phyloP scores from a whole-genome alignment of 2,329 filamentous ascomycete species.

The Coniochaeta sp. region DNA sequence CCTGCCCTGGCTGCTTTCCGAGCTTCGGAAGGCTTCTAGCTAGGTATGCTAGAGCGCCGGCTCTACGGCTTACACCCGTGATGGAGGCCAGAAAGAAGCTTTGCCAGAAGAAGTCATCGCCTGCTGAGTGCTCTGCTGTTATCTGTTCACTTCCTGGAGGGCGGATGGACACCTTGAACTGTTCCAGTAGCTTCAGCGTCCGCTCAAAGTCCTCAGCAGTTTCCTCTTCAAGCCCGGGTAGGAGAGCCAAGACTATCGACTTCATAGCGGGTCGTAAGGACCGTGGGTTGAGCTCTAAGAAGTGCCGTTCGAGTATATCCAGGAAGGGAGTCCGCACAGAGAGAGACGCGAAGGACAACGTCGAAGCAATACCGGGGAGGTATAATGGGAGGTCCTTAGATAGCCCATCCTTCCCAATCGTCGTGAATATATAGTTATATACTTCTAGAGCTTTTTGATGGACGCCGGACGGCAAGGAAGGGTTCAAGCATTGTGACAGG shows the following conservation, averaged over 20 bases:
- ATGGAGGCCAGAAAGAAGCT: conserved; percentile 92
- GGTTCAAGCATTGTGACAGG: conserved; percentile 90
- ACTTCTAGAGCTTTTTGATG: conserved; percentile 97
- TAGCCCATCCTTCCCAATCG: conserved; percentile 74
- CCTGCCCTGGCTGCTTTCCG: conserved; percentile 30
- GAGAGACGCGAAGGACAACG: conserved; percentile 89
- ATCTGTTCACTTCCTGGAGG: conserved; percentile 41
- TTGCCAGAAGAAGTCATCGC: conserved; percentile 94
- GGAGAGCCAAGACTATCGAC: conserved; percentile 77
- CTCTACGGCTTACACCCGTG: conserved; percentile 76
- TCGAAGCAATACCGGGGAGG: conserved; percentile 80
- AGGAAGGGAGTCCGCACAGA: conserved; percentile 83
- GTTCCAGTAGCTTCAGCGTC: conserved; percentile 70
- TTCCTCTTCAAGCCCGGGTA: conserved; percentile 91
- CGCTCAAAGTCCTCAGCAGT: conserved; percentile 95
- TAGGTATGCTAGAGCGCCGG: conserved; percentile 83
- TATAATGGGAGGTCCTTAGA: conserved; percentile 80
- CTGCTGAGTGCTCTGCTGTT: conserved; percentile 46
- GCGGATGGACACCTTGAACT: conserved; percentile 63
- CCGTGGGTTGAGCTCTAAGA: conserved; percentile 63
- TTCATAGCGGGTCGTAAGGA: conserved; percentile 83
- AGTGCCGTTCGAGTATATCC: conserved; percentile 71
- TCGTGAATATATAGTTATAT: conserved; percentile 80
- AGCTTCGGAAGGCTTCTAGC: conserved; percentile 71
- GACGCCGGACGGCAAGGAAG: conserved; percentile 86